phyloP scores from a whole-genome alignment of 371 early-diverging fungal species.

The Actinomucor elegans region DNA sequence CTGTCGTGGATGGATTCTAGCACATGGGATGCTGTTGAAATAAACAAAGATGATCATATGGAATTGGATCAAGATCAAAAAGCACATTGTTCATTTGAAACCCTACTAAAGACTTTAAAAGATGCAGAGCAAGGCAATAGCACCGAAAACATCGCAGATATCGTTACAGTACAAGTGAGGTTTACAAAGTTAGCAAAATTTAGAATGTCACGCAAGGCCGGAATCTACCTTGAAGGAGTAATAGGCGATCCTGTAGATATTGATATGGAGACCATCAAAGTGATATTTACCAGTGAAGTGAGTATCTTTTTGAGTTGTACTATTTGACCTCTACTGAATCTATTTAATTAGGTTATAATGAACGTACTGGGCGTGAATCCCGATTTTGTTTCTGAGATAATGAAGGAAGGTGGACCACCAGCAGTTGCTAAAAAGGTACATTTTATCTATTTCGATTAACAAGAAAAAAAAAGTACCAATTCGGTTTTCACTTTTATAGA shows the following conservation, averaged over 20 bases:
- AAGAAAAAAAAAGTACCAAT: no score
- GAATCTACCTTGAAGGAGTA: conserved; percentile 1
- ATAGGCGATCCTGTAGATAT: conserved; percentile 7
- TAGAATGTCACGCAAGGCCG: neutral
- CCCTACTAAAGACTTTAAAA: neutral
- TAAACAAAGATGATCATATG: neutral
- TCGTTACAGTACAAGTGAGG: neutral
- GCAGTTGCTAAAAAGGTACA: neutral
- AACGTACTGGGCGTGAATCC: neutral
- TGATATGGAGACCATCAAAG: neutral
- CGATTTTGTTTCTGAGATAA: no score
- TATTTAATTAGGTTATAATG: neutral
- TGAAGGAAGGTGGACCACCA: neutral
- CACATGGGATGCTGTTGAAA: conserved; percentile 1
- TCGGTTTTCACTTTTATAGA: no score
- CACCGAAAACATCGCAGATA: conserved; percentile 6
- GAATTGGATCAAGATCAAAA: conserved; percentile 4
- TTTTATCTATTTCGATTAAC: no score
- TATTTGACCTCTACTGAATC: neutral
- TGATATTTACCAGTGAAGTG: conserved; percentile 9
- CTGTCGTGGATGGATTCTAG: conserved; percentile 3
- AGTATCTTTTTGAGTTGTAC: neutral
- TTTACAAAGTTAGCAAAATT: conserved; percentile 3
- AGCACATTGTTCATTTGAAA: conserved; percentile 9
- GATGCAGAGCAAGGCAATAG: neutral